phyloP scores from a whole-genome alignment of 768 basidiomycete genomes.

The Tricholoma matsutake region DNA sequence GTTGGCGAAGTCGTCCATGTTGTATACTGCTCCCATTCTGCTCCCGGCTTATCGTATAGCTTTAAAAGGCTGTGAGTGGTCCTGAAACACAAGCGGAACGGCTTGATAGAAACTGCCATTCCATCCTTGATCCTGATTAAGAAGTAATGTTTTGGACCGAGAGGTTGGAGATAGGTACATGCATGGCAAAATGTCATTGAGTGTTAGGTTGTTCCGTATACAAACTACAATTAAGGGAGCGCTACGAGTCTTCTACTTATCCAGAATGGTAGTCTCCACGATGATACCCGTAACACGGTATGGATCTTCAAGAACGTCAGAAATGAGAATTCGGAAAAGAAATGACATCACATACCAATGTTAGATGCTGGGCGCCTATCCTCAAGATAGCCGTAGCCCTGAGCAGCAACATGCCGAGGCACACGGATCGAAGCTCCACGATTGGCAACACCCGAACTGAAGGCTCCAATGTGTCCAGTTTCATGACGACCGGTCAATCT shows the following conservation, averaged over 20 bases:
- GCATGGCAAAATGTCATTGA: not conserved
- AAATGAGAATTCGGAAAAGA: conserved; percentile 4
- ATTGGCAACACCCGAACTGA: conserved; percentile 95
- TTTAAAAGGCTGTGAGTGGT: no score
- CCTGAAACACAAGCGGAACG: no score
- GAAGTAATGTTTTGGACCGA: not conserved
- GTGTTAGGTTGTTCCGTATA: not conserved
- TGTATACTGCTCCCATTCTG: not conserved
- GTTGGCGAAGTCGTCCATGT: conserved; percentile 32
- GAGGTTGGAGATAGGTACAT: not conserved
- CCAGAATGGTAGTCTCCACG: conserved; percentile 81
- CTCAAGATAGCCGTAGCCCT: conserved; percentile 95
- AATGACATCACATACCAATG: conserved; percentile 62
- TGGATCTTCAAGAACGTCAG: conserved; percentile 55
- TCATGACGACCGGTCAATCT: conserved; percentile 96
- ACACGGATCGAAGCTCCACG: conserved; percentile 97
- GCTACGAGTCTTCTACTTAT: conserved; percentile 40
- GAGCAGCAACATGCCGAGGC: conserved; percentile 86
- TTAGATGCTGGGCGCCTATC: conserved; percentile 98
- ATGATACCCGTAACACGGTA: conserved; percentile 92
- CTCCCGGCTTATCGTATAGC: no score
- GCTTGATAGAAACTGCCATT: no score
- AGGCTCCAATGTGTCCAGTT: conserved; percentile 89
- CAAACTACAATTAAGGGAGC: conserved; percentile 5
- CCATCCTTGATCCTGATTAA: not conserved